phyloP scores from a whole-genome alignment of 345 rosid genomes.

The Eucalyptus sp. region DNA sequence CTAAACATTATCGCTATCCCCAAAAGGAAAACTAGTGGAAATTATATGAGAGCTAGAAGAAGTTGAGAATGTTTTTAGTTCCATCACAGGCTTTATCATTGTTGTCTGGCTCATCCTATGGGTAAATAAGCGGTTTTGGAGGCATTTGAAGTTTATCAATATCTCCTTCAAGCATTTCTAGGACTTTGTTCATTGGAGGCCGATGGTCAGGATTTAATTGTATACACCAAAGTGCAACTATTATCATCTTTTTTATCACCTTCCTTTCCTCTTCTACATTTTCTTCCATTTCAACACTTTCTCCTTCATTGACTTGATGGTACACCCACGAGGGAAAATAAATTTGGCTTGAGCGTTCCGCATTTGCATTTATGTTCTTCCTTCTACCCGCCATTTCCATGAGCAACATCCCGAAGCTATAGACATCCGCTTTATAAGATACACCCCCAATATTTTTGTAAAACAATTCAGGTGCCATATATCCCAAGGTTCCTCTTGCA shows the following conservation, averaged over 20 bases:
- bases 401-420: background rate
- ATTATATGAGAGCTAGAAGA: background rate
- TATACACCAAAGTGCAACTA: background rate
- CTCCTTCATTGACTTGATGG: background rate
- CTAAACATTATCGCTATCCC: background rate
- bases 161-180: background rate
- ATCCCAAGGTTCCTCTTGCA: background rate
- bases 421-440: background rate
- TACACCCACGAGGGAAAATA: background rate
- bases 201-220: background rate
- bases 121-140: background rate
- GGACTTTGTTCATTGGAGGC: background rate
- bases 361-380: background rate
- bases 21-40: fast-evolving
- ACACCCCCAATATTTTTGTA: background rate
- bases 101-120: fast-evolving
- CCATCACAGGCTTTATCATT: fast-evolving
- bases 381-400: background rate
- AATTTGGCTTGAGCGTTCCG: background rate
- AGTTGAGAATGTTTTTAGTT: background rate
- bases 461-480: background rate
- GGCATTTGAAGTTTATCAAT: background rate
- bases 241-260: background rate
- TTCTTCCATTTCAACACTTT: background rate
- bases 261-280: background rate